Evolutionary conservation across 2,329 filamentous ascomycete genomes (phyloP).

Genomic region (Xylariaceae sp.): DNA sequence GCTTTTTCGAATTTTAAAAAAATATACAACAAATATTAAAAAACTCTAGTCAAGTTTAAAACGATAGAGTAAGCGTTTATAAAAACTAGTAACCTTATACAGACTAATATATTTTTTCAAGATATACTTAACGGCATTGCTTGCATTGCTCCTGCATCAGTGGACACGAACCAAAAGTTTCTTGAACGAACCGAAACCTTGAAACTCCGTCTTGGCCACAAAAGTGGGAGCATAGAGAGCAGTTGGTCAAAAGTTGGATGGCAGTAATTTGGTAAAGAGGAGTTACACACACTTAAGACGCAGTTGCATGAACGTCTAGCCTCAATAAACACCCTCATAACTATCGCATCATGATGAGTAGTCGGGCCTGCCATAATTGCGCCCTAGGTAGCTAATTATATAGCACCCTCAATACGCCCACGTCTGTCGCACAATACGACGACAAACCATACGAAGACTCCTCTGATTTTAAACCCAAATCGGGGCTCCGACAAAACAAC

Average conservation of each 20-base stretch:
- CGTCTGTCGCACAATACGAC: background rate
- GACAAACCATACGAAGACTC: slow-evolving; percentile 1
- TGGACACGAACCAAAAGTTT: background rate
- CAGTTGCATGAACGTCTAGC: background rate
- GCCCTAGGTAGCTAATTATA: background rate
- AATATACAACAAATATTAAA: background rate
- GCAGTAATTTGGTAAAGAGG: background rate
- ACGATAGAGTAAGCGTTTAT: background rate
- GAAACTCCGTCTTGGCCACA: background rate
- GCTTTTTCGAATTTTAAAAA: background rate
- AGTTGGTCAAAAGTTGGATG: background rate
- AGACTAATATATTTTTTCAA: background rate
- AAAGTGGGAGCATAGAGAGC: background rate
- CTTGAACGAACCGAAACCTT: background rate
- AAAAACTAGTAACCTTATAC: background rate
- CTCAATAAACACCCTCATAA: background rate
- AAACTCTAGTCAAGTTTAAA: background rate
- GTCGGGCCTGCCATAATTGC: background rate
- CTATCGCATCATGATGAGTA: background rate
- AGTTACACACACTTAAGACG: background rate
- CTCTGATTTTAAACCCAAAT: too few relatives aligned
- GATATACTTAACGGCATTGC: background rate
- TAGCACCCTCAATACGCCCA: background rate
- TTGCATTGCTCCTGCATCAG: background rate
- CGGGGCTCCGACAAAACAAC: too few relatives aligned